Percentiles rank a stretch among this genome's conserved stretches.
Evolutionary conservation across 106 monocot species (phyloP).

Genomic region (Phalaenopsis aphrodite): DNA sequence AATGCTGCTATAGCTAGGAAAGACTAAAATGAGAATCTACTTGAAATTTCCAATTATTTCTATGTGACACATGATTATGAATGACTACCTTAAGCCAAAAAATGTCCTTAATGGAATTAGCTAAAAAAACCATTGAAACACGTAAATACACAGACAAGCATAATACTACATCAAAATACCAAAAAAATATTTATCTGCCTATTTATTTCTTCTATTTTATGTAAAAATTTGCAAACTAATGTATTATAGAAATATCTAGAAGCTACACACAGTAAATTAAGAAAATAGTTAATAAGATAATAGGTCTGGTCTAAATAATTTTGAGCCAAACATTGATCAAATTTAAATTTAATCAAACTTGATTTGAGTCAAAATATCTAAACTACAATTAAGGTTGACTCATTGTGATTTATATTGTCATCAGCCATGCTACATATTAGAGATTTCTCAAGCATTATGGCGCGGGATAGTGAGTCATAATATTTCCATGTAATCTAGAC

Average conservation of each 20-base stretch:
- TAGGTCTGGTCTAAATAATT: neutral
- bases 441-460: neutral
- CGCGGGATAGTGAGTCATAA: neutral
- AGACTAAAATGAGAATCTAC: no score
- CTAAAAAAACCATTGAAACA: neutral
- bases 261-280: neutral
- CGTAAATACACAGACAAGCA: neutral
- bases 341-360: neutral
- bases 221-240: neutral
- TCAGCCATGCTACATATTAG: neutral
- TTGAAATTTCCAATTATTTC: no score
- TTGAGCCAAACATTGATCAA: neutral
- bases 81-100: no score
- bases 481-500: neutral
- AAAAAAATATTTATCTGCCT: neutral
- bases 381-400: neutral
- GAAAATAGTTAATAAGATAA: neutral
- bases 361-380: neutral
- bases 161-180: neutral
- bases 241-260: neutral
- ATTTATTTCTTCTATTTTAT: neutral
- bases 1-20: no score
- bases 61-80: no score
- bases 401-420: neutral
- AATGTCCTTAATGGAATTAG: no score